Conservation (phyloP, 2,329 filamentous ascomycete species). For the Colletotrichum musicola region DNA sequence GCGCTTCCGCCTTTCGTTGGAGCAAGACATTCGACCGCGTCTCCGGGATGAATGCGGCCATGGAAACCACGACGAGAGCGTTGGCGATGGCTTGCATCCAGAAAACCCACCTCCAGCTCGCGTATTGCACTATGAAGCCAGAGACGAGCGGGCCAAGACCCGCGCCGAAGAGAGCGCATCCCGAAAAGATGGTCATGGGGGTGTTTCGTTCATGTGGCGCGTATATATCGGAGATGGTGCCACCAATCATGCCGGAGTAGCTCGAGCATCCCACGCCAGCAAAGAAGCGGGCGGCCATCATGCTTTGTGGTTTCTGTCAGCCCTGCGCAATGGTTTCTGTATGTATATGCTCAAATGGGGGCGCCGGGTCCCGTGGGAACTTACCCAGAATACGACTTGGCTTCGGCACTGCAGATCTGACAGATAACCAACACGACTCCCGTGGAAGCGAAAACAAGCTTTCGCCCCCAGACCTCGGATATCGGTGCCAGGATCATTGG, state of each 20-base stretch:
- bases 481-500: slow-evolving; percentile 92
- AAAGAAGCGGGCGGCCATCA: slow-evolving; percentile 82
- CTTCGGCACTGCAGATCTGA: slow-evolving; percentile 79
- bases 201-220: slow-evolving; percentile 82
- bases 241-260: slow-evolving; percentile 90
- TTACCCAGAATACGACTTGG: slow-evolving; percentile 69
- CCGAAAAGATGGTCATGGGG: slow-evolving; percentile 89
- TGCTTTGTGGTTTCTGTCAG: slow-evolving; percentile 53
- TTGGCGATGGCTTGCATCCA: slow-evolving; percentile 72
- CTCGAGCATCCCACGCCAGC: slow-evolving; percentile 79
- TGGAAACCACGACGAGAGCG: slow-evolving; percentile 66
- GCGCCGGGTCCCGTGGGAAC: no score
- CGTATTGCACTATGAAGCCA: slow-evolving; percentile 8
- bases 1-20: slow-evolving; percentile 75
- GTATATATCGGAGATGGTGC: slow-evolving; percentile 89
- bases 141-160: slow-evolving; percentile 47
- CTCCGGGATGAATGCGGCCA: slow-evolving; percentile 78
- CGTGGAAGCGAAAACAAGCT: slow-evolving; percentile 82
- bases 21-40: slow-evolving; percentile 85
- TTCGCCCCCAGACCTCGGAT: slow-evolving; percentile 87
- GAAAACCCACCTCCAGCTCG: slow-evolving; percentile 47
- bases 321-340: not conserved
- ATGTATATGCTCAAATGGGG: no score
- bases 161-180: slow-evolving; percentile 80
- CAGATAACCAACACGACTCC: slow-evolving; percentile 79